phyloP scores from a whole-genome alignment of 371 early-diverging fungal genomes.

The Rhizomucor pusillus region DNA sequence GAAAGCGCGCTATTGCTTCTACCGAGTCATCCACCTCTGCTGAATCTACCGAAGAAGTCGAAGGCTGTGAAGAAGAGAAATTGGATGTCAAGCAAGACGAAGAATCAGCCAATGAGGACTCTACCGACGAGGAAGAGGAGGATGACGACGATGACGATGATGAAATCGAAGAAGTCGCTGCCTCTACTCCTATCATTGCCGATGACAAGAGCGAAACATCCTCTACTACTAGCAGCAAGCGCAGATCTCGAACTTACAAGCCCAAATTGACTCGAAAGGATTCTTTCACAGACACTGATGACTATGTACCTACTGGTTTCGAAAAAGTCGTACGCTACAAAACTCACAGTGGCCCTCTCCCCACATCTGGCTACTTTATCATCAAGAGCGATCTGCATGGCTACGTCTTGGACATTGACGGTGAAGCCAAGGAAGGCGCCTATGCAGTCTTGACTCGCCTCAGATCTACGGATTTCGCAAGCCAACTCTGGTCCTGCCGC shows the following conservation, averaged over 20 bases:
- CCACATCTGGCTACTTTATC: constrained; percentile 42
- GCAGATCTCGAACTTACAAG: neutral
- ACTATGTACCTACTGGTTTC: constrained; percentile 39
- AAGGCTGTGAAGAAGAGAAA: constrained; percentile 26
- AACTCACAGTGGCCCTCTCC: constrained; percentile 21
- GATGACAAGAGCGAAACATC: constrained; percentile 4
- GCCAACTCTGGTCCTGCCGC: constrained; percentile 53
- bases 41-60: constrained; percentile 19
- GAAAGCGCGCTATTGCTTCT: constrained; percentile 15
- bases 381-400: constrained; percentile 46
- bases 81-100: constrained; percentile 25
- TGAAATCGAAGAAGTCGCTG: constrained; percentile 11
- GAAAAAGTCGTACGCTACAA: constrained; percentile 41
- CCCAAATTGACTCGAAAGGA: constrained; percentile 11
- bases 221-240: constrained; percentile 3
- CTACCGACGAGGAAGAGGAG: constrained; percentile 16
- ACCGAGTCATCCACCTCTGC: constrained; percentile 1
- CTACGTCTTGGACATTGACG: constrained; percentile 35
- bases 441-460: constrained; percentile 28
- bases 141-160: constrained; percentile 27
- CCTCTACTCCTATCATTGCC: constrained; percentile 7
- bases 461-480: constrained; percentile 34
- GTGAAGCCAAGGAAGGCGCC: constrained; percentile 20
- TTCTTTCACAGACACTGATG: constrained; percentile 16
- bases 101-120: constrained; percentile 28